Conservation (phyloP, 2,329 filamentous ascomycete species). For the Xylaria sp. region DNA sequence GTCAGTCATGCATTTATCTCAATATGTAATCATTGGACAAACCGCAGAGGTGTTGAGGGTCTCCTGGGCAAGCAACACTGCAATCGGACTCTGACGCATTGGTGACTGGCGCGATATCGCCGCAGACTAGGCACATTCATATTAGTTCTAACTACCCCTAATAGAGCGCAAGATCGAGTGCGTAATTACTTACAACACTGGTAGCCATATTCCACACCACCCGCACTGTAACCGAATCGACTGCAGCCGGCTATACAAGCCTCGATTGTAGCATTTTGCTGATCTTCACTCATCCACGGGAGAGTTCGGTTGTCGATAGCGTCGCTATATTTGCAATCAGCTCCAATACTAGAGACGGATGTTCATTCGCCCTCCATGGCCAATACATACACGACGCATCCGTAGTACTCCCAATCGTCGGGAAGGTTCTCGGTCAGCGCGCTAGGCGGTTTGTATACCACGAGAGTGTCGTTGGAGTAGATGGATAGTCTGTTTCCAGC, state of each 20-base stretch:
- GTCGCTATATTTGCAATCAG: conserved; percentile 37
- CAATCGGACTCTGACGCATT: conserved; percentile 54
- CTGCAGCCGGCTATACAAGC: conserved; percentile 56
- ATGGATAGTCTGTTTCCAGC: conserved; percentile 43
- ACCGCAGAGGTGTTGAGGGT: conserved; percentile 55
- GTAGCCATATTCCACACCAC: conserved; percentile 57
- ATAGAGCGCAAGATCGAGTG: background rate
- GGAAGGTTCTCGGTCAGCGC: conserved; percentile 35
- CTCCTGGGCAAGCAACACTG: conserved; percentile 51
- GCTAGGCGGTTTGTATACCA: conserved; percentile 38
- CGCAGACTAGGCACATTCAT: conserved; percentile 47
- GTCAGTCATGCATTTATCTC: conserved; percentile 9
- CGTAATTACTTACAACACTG: conserved; percentile 52
- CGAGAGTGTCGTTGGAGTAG: conserved; percentile 41
- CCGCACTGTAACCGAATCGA: conserved; percentile 56
- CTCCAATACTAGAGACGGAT: conserved; percentile 26
- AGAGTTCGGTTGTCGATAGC: conserved; percentile 46
- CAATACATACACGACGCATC: conserved; percentile 40
- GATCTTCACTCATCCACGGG: conserved; percentile 54
- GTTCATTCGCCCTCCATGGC: background rate
- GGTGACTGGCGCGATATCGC: conserved; percentile 51
- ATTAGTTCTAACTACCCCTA: conserved; percentile 1
- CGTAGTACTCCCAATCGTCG: conserved; percentile 39
- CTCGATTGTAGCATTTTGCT: conserved; percentile 54
- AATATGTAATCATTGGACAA: background rate